Percentiles rank a stretch among this genome's conserved stretches.
phyloP scores from a whole-genome alignment of 805 yeast species.

The Hanseniaspora guilliermondii region DNA sequence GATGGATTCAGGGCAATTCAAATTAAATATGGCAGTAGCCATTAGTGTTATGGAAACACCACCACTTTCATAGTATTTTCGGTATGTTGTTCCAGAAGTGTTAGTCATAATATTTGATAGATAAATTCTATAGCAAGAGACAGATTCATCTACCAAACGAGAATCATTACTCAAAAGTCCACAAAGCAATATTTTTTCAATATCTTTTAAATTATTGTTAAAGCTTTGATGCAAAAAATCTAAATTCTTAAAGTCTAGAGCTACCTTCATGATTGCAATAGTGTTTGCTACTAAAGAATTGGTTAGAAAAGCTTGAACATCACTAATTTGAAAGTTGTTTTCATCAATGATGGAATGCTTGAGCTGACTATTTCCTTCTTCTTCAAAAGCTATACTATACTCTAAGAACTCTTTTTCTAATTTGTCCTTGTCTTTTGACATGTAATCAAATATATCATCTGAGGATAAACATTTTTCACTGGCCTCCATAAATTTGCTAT shows the following conservation, averaged over 20 bases:
- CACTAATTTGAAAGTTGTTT: neutral
- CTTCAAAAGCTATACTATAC: neutral
- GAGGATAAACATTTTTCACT: neutral
- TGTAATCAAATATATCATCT: neutral
- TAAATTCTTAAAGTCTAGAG: neutral
- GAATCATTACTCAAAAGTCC: conserved; percentile 26
- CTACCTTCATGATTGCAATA: neutral
- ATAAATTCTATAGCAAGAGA: conserved; percentile 28
- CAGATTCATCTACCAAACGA: conserved; percentile 20
- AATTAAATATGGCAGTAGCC: conserved; percentile 28
- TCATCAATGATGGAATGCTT: neutral
- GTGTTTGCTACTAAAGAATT: neutral
- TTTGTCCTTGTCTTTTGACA: neutral
- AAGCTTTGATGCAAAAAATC: neutral
- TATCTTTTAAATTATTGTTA: neutral
- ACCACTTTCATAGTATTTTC: conserved; percentile 27
- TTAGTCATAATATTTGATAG: conserved; percentile 24
- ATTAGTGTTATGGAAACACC: conserved; percentile 30
- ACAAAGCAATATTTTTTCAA: conserved; percentile 21
- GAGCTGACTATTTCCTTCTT: neutral
- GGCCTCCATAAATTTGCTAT: neutral
- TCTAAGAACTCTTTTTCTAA: neutral
- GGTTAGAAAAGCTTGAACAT: neutral
- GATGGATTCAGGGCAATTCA: conserved; percentile 22
- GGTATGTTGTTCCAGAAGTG: conserved; percentile 23